Evolutionary conservation across 495 filamentous ascomycete species (phyloP).

Genomic region (Talaromyces trachyspermus): DNA sequence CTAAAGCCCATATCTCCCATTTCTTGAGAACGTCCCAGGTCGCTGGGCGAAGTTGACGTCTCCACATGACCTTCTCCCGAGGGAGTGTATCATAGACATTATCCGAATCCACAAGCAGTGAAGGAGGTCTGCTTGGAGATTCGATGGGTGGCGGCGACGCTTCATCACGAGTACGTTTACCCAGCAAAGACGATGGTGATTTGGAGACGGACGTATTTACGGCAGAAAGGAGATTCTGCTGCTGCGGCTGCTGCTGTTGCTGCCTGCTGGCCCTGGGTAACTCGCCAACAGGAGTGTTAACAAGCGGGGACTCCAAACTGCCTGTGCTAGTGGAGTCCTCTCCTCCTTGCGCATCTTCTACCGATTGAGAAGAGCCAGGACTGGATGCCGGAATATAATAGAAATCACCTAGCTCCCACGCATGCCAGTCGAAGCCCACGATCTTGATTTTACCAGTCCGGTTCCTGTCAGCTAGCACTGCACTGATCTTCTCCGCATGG

Average conservation of each 20-base stretch:
- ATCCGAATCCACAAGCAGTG: neutral
- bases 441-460: slow-evolving; percentile 29
- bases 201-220: neutral
- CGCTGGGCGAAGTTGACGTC: slow-evolving; percentile 27
- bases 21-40: slow-evolving; percentile 36
- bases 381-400: slow-evolving; percentile 20
- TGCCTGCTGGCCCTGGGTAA: neutral
- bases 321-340: neutral
- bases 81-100: slow-evolving; percentile 7
- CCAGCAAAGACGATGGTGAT: slow-evolving; percentile 7
- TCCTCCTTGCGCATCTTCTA: neutral
- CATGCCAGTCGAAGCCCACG: slow-evolving; percentile 34
- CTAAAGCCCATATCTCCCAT: slow-evolving; percentile 39
- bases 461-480: slow-evolving; percentile 26
- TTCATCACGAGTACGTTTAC: slow-evolving; percentile 22
- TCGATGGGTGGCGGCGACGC: neutral
- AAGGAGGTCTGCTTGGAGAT: neutral
- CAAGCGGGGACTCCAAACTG: neutral
- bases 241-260: no score
- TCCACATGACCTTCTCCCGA: slow-evolving; percentile 13
- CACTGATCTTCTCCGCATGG: slow-evolving; percentile 25
- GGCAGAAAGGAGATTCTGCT: no score
- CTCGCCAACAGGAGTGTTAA: neutral
- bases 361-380: neutral
- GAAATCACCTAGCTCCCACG: slow-evolving; percentile 28